These are phyloP conservation scores for Drosera spatulata DNA, from an alignment of 179 eudicot genomes.

Conservation along the genomic window DNA sequence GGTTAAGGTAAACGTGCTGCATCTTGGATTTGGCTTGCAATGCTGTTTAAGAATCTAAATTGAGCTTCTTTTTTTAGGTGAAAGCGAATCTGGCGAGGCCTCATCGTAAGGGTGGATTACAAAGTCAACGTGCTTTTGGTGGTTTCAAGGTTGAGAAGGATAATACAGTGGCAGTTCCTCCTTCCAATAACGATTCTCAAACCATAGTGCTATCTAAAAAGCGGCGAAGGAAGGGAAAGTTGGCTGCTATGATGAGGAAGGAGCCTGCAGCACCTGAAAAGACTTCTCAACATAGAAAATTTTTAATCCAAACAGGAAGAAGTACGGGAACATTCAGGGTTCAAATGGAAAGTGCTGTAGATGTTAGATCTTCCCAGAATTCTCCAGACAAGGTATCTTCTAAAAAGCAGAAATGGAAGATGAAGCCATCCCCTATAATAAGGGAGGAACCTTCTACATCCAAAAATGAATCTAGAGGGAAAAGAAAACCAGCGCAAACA, in stretches of 20 bases:
- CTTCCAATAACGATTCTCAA: conserved; percentile 9
- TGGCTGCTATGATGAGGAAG: conserved; percentile 5
- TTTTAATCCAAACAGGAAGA: background rate
- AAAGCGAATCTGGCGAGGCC: conserved; percentile 22
- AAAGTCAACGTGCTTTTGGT: conserved; percentile 12
- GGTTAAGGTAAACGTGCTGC: conserved; percentile 11
- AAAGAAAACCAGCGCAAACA: background rate
- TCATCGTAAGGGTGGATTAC: conserved; percentile 8
- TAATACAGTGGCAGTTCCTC: conserved; percentile 4
- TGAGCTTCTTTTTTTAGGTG: conserved; percentile 6
- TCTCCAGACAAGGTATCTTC: too few species aligned
- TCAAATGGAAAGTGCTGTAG: too few species aligned
- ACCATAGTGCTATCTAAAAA: conserved; percentile 4
- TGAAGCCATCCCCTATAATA: too few species aligned
- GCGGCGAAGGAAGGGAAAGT: conserved; percentile 11
- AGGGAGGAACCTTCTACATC: too few species aligned
- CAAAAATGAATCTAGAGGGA: background rate
- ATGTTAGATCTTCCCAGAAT: too few species aligned
- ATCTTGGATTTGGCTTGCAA: background rate
- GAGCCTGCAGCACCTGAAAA: background rate
- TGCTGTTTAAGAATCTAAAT: background rate
- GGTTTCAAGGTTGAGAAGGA: conserved; percentile 17
- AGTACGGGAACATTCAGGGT: background rate
- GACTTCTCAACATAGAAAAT: background rate
- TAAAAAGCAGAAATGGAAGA: too few species aligned